These are phyloP conservation scores for Apiotrichum gamsii DNA, from an alignment of 1,284 basidiomycete genomes.

Conservation along the genomic window DNA sequence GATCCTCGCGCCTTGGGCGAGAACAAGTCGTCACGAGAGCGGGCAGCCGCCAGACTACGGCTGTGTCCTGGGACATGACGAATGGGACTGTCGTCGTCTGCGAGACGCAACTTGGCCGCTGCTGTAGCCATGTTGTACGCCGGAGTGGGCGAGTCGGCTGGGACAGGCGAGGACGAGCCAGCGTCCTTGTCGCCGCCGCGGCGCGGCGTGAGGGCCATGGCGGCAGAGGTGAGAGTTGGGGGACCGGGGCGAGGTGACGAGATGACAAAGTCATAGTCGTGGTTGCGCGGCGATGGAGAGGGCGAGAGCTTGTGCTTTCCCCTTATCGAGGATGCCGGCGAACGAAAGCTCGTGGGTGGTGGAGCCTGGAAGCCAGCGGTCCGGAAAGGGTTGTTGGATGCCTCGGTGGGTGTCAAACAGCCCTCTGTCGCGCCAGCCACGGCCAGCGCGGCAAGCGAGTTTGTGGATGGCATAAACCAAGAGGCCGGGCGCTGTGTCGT, in stretches of 20 bases:
- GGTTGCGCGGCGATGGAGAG: constrained; percentile 29
- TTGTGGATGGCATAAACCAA: background rate
- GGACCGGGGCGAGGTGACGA: constrained; percentile 32
- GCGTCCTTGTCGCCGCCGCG: constrained; percentile 3
- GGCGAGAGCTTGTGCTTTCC: constrained; percentile 44
- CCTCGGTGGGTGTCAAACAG: too few species aligned
- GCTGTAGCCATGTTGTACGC: constrained; percentile 35
- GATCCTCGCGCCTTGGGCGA: constrained; percentile 9
- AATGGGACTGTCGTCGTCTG: constrained; percentile 40
- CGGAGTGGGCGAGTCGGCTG: constrained; percentile 36
- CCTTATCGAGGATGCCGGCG: background rate
- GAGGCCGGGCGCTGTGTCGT: background rate
- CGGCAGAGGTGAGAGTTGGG: background rate
- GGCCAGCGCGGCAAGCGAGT: background rate
- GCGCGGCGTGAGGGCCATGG: too few species aligned
- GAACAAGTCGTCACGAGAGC: constrained; percentile 13
- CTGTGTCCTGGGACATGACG: constrained; percentile 39
- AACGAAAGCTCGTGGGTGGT: background rate
- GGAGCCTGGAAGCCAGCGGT: background rate
- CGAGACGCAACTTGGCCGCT: constrained; percentile 34
- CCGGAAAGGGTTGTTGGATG: background rate
- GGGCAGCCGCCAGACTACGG: constrained; percentile 25
- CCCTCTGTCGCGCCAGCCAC: background rate
- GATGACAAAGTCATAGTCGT: constrained; percentile 46
- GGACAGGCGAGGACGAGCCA: constrained; percentile 26